Conservation (phyloP, 495 filamentous ascomycete species). For the Entonaema liquescens region DNA sequence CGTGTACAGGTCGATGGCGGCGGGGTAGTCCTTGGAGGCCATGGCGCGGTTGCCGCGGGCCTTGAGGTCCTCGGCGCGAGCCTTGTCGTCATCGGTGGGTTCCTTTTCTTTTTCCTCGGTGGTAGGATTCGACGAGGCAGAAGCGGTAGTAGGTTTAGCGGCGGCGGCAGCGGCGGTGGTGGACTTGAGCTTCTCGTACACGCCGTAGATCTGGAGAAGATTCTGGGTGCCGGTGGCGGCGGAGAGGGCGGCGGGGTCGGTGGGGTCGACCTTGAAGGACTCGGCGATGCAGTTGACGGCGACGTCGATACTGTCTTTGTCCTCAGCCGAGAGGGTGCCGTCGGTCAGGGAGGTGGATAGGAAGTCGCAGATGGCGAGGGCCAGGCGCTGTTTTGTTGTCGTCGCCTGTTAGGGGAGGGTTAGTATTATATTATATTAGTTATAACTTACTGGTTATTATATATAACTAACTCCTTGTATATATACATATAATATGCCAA, state of each 20-base stretch:
- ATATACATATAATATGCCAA: background rate
- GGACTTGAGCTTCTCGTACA: slow-evolving; percentile 91
- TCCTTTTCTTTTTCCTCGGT: slow-evolving; percentile 36
- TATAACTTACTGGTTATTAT: too few species aligned
- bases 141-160: slow-evolving; percentile 35
- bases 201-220: slow-evolving; percentile 87
- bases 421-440: background rate
- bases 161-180: slow-evolving; percentile 41
- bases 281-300: slow-evolving; percentile 93
- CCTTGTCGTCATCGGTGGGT: slow-evolving; percentile 64
- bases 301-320: slow-evolving; percentile 90
- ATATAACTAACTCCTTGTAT: too few species aligned
- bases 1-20: slow-evolving; percentile 85
- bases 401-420: slow-evolving; percentile 43
- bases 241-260: slow-evolving; percentile 73
- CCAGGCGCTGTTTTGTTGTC: slow-evolving; percentile 92
- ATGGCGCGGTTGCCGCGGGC: slow-evolving; percentile 93
- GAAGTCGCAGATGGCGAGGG: slow-evolving; percentile 97
- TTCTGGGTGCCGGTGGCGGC: slow-evolving; percentile 84
- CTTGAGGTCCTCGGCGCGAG: slow-evolving; percentile 87
- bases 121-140: slow-evolving; percentile 34
- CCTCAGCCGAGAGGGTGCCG: slow-evolving; percentile 84
- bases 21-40: slow-evolving; percentile 84
- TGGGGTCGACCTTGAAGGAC: slow-evolving; percentile 90
- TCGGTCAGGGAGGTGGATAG: slow-evolving; percentile 84